phyloP scores from a whole-genome alignment of 441 rosid species.

The Flueggea neowawraea region DNA sequence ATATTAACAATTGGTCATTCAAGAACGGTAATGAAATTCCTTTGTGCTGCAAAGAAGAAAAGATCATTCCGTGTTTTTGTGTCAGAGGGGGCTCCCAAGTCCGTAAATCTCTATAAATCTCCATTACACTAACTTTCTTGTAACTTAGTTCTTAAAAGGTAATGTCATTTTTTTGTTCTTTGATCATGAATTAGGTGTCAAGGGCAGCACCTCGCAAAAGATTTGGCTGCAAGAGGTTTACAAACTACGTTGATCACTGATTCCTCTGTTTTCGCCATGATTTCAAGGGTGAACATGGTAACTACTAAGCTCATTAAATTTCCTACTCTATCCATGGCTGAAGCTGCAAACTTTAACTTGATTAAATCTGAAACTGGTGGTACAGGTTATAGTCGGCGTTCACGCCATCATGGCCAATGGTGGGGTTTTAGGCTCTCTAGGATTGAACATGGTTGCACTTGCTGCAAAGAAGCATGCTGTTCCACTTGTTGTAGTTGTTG shows the following conservation, averaged over 20 bases:
- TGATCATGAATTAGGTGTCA: slow-evolving; percentile 55
- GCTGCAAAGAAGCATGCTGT: slow-evolving; percentile 98
- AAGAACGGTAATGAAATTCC: slow-evolving; percentile 91
- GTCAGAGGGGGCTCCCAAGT: slow-evolving; percentile 99
- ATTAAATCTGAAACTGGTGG: slow-evolving; percentile 14
- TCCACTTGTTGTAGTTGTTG: slow-evolving; percentile 97
- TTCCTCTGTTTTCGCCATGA: slow-evolving; percentile 97
- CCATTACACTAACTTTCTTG: slow-evolving; percentile 8
- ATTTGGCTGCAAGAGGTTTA: no score
- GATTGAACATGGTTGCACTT: slow-evolving; percentile 96
- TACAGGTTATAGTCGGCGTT: slow-evolving; percentile 96
- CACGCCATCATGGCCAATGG: slow-evolving; percentile 99
- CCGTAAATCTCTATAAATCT: slow-evolving; percentile 28
- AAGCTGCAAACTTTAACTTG: no score
- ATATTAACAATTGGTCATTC: slow-evolving; percentile 97
- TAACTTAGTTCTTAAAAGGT: background rate
- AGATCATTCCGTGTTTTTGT: slow-evolving; percentile 94
- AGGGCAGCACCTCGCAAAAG: no score
- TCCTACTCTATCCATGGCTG: background rate
- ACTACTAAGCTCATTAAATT: background rate
- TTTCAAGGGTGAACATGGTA: slow-evolving; percentile 97
- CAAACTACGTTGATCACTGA: slow-evolving; percentile 94
- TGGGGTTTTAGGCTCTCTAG: slow-evolving; percentile 95
- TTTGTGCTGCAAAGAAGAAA: slow-evolving; percentile 93
- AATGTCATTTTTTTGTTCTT: no score